phyloP scores from a whole-genome alignment of 2,329 filamentous ascomycete species.

The Cercospora zeae-maydis region DNA sequence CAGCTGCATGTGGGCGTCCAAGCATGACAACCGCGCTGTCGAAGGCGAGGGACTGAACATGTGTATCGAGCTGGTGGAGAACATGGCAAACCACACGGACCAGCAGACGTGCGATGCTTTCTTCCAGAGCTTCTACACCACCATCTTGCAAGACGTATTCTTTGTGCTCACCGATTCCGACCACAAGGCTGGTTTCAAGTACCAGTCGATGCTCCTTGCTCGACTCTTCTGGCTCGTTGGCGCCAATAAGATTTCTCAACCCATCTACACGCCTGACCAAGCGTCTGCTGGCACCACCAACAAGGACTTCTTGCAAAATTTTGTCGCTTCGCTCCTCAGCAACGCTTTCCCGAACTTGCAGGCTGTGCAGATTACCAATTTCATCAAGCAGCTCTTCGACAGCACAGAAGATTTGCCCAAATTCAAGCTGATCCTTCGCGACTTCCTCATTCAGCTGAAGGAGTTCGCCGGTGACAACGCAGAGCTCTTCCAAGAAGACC shows the following conservation, averaged over 20 bases:
- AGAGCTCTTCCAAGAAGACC: slow-evolving; percentile 88
- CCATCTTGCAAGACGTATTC: slow-evolving; percentile 95
- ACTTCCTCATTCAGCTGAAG: slow-evolving; percentile 95
- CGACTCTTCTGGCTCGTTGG: slow-evolving; percentile 97
- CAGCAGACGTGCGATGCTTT: slow-evolving; percentile 82
- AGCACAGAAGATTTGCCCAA: slow-evolving; percentile 85
- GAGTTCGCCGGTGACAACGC: slow-evolving; percentile 96
- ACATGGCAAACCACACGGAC: slow-evolving; percentile 85
- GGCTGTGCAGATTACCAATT: slow-evolving; percentile 75
- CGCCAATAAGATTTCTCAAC: slow-evolving; percentile 82
- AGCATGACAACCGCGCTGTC: slow-evolving; percentile 97
- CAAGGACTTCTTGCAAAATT: slow-evolving; percentile 83
- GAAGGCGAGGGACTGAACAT: slow-evolving; percentile 95
- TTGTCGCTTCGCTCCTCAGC: slow-evolving; percentile 77
- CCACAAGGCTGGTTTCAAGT: slow-evolving; percentile 99
- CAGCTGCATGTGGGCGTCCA: slow-evolving; percentile 99
- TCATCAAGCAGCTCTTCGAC: slow-evolving; percentile 85
- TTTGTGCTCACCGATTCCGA: slow-evolving; percentile 97
- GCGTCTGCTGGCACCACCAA: slow-evolving; percentile 80
- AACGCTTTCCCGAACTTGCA: slow-evolving; percentile 91
- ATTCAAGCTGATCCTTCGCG: slow-evolving; percentile 92
- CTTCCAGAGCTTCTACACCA: slow-evolving; percentile 96
- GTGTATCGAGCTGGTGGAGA: slow-evolving; percentile 95
- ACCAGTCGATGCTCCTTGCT: slow-evolving; percentile 87
- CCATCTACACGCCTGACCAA: slow-evolving; percentile 82